Conservation (phyloP, 495 filamentous ascomycete genomes). For the Trichoderma virens region DNA sequence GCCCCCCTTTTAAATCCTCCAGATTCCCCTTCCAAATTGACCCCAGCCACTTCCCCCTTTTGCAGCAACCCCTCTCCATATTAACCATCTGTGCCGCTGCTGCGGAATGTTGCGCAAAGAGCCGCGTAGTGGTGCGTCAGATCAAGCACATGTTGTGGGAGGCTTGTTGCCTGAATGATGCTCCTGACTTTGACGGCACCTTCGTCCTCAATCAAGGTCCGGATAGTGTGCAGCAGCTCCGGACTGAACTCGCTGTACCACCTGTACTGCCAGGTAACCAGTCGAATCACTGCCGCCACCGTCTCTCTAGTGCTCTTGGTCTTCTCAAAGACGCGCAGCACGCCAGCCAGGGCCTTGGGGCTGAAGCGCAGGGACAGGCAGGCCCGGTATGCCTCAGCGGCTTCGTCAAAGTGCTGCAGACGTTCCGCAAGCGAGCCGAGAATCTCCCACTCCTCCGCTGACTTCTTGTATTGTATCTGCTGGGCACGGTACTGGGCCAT, state of each 20-base stretch:
- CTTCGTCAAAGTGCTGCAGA: constrained; percentile 81
- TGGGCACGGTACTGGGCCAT: constrained; percentile 89
- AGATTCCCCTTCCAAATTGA: background rate
- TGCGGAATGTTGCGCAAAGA: constrained; percentile 87
- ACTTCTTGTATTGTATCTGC: constrained; percentile 88
- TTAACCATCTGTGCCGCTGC: constrained; percentile 85
- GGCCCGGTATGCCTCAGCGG: constrained; percentile 81
- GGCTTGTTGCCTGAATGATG: constrained; percentile 89
- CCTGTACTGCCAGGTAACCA: constrained; percentile 96
- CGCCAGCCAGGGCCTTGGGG: constrained; percentile 79
- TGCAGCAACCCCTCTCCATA: background rate
- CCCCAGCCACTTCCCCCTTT: background rate
- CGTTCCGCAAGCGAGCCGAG: constrained; percentile 87
- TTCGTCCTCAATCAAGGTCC: constrained; percentile 92
- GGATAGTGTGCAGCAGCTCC: constrained; percentile 72
- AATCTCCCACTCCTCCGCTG: constrained; percentile 95
- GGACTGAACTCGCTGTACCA: constrained; percentile 99
- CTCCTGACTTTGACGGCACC: constrained; percentile 95
- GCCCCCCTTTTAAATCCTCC: background rate
- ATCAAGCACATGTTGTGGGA: constrained; percentile 87
- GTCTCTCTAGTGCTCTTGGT: constrained; percentile 65
- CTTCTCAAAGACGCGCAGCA: constrained; percentile 68
- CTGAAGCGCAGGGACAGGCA: constrained; percentile 79
- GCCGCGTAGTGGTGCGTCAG: constrained; percentile 95
- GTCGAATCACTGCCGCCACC: constrained; percentile 69